Percentiles rank a stretch among this genome's conserved stretches.
phyloP scores from a whole-genome alignment of 2,329 filamentous ascomycete genomes.

The Dothideomycetes sp. region DNA sequence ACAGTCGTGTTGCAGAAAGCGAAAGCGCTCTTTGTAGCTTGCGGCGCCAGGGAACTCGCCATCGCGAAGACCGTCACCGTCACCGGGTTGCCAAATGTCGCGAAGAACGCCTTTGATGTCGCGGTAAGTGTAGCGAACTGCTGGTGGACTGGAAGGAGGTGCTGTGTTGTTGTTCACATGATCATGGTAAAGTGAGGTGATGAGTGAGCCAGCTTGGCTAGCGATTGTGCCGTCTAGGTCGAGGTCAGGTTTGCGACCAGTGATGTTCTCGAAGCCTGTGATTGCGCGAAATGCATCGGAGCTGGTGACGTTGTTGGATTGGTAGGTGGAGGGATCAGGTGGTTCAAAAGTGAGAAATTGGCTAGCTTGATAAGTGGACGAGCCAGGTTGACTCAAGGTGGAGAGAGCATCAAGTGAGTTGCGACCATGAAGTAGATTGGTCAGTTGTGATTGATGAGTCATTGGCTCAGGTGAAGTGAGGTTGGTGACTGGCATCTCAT shows the following conservation, averaged over 20 bases:
- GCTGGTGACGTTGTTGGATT: no score
- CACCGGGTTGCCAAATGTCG: constrained; percentile 26
- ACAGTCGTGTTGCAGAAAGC: constrained; percentile 25
- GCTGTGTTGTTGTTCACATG: neutral
- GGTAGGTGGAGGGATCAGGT: no score
- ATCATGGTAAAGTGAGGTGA: neutral
- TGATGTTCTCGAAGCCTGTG: neutral
- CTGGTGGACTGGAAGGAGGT: no score
- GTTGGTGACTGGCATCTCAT: no score
- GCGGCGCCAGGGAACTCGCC: constrained; percentile 17
- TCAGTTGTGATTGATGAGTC: no score
- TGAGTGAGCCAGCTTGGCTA: neutral
- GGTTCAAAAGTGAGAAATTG: no score
- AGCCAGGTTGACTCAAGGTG: no score
- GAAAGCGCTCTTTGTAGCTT: constrained; percentile 22
- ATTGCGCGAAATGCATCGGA: no score
- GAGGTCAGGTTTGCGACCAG: neutral
- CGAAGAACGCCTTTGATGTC: constrained; percentile 15
- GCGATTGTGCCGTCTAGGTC: neutral
- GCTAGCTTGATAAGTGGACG: no score
- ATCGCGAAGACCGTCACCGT: constrained; percentile 24
- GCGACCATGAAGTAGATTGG: no score
- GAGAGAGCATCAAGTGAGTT: no score
- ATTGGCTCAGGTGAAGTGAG: no score
- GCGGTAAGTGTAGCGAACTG: neutral